A percentile compares a stretch with the other conserved stretches of the same genome.
phyloP scores from a whole-genome alignment of 2,329 filamentous ascomycete genomes.

The Botrytis pseudocinerea region DNA sequence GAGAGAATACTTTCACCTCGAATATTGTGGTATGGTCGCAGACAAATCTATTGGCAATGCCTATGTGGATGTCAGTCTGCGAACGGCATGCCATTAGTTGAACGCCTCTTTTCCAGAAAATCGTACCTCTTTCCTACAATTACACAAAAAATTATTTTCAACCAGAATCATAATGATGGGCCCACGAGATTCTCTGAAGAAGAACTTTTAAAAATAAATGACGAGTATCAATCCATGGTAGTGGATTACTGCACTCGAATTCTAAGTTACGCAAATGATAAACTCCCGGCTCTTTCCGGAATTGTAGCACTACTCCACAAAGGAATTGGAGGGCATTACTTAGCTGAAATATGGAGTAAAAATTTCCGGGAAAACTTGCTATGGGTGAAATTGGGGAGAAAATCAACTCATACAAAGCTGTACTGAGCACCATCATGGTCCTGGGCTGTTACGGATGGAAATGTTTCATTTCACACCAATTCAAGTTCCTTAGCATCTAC shows the following conservation, averaged over 20 bases:
- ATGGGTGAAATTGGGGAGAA: fast-evolving
- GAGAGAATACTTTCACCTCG: not conserved
- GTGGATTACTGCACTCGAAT: fast-evolving
- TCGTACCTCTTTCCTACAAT: fast-evolving
- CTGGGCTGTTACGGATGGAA: not conserved
- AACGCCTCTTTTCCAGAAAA: fast-evolving
- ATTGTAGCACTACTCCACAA: not conserved
- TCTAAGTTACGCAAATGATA: not conserved
- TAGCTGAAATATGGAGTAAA: not conserved
- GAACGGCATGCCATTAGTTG: not conserved
- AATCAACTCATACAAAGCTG: not conserved
- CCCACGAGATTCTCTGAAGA: not conserved
- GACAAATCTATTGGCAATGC: not conserved
- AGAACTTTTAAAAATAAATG: not conserved
- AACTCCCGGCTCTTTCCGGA: not conserved
- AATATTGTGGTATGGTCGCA: not conserved
- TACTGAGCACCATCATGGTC: not conserved
- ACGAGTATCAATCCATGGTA: not conserved
- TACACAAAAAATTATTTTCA: not conserved
- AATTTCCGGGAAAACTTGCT: not conserved
- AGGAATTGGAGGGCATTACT: not conserved
- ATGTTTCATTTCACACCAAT: not conserved
- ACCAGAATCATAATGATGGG: not conserved
- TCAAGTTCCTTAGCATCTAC: not conserved
- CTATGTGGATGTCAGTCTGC: not conserved